phyloP scores from a whole-genome alignment of 2,329 filamentous ascomycete genomes.

The Talaromyces verruculosus region DNA sequence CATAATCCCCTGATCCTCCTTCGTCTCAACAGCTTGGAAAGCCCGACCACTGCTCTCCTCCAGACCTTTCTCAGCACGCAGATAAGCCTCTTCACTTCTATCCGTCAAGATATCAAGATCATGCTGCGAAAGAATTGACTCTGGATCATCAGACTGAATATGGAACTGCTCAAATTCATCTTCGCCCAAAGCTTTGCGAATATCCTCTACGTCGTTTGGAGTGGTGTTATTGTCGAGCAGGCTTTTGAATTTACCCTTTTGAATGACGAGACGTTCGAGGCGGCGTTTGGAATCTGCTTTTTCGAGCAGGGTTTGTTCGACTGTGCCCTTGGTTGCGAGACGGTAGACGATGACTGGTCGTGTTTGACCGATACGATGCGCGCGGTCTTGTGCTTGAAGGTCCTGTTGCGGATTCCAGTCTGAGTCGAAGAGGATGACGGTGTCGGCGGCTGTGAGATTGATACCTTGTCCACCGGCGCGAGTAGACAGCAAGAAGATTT shows the following conservation, averaged over 20 bases:
- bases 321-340: constrained; percentile 86
- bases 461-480: constrained; percentile 93
- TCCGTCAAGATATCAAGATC: constrained; percentile 81
- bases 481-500: constrained; percentile 84
- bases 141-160: constrained; percentile 49
- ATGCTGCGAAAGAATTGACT: constrained; percentile 68
- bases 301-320: constrained; percentile 82
- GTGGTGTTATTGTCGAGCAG: constrained; percentile 59
- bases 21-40: constrained; percentile 82
- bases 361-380: constrained; percentile 91
- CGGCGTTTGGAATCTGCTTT: constrained; percentile 89
- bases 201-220: constrained; percentile 58
- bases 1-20: constrained; percentile 43
- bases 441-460: constrained; percentile 88
- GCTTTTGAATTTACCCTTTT: constrained; percentile 80
- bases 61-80: constrained; percentile 72
- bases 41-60: constrained; percentile 53
- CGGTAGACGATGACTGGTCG: constrained; percentile 90
- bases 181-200: constrained; percentile 63
- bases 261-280: constrained; percentile 91
- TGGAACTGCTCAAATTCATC: constrained; percentile 71
- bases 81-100: constrained; percentile 66
- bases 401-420: constrained; percentile 98
- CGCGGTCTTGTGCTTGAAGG: constrained; percentile 91
- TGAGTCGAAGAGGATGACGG: constrained; percentile 85